Percentiles rank a stretch among this genome's conserved stretches.
phyloP scores from a whole-genome alignment of 148 eudicot genomes.

The Camellia sinensis region DNA sequence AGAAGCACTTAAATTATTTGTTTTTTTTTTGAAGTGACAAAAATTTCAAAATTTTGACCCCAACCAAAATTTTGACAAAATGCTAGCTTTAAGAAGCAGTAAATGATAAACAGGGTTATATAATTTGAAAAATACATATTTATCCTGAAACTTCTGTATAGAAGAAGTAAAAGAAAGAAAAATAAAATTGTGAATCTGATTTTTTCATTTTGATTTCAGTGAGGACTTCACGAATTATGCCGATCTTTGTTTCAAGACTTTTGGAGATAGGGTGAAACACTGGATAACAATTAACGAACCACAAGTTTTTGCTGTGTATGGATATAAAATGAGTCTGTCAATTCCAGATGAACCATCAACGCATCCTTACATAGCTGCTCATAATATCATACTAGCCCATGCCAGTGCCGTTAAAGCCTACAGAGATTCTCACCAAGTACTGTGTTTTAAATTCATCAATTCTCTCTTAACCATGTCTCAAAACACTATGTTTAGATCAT shows the following conservation, averaged over 20 bases:
- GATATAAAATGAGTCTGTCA: background rate
- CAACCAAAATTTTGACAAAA: too few relatives aligned
- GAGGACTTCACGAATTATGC: background rate
- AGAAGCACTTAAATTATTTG: too few relatives aligned
- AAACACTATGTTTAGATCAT: too few relatives aligned
- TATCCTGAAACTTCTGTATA: background rate
- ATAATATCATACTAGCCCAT: background rate
- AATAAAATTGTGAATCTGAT: background rate
- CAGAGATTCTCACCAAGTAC: background rate
- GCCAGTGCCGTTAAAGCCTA: background rate
- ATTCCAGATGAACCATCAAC: background rate
- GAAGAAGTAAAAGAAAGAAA: background rate
- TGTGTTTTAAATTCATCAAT: background rate
- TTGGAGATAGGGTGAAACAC: slow-evolving; percentile 10
- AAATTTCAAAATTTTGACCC: too few relatives aligned
- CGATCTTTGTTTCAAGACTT: background rate
- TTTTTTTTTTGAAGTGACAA: too few relatives aligned
- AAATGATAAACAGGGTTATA: too few relatives aligned
- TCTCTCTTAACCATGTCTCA: background rate
- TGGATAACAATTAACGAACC: slow-evolving; percentile 8
- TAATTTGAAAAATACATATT: background rate
- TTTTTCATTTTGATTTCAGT: background rate
- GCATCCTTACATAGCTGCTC: slow-evolving; percentile 1
- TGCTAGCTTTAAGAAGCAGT: too few relatives aligned
- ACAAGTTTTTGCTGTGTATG: background rate